Percentiles rank a stretch among this genome's conserved stretches.
These are phyloP conservation scores for Paramecium tetraurelia DNA, from an alignment of 73 alveolate genomes.

Conservation along the genomic window DNA sequence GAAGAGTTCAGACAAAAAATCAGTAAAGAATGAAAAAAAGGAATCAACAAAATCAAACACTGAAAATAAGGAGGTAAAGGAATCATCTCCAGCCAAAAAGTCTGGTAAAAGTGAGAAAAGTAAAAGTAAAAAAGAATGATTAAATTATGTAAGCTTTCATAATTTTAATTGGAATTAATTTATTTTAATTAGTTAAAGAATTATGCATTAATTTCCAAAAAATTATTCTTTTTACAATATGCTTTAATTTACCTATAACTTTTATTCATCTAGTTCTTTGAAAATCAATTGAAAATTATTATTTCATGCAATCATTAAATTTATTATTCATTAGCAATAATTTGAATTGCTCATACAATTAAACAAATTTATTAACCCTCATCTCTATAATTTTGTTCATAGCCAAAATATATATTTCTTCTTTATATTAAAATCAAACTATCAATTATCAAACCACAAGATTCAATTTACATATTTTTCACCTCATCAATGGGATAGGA, in stretches of 20 bases:
- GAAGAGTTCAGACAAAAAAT: neutral
- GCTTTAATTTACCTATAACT: neutral
- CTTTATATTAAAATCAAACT: neutral
- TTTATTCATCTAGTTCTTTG: neutral
- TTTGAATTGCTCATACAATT: neutral
- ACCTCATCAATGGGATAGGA: neutral
- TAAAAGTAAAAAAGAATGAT: neutral
- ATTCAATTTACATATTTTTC: neutral
- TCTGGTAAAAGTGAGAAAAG: neutral
- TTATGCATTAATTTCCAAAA: neutral
- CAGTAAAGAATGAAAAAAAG: neutral
- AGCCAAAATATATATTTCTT: neutral
- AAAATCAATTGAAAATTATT: neutral
- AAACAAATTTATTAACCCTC: neutral
- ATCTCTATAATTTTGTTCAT: neutral
- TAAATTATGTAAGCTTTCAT: neutral
- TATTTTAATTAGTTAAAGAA: neutral
- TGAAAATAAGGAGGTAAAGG: neutral
- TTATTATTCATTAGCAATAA: neutral
- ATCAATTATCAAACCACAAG: neutral
- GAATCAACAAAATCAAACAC: neutral
- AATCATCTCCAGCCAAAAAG: neutral
- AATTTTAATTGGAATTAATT: no score
- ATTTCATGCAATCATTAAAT: neutral
- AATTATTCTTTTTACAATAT: neutral